Evolutionary conservation across 148 eudicot species (phyloP), one percentile per base, ranked within the genome.

Genomic region (Bassia scoparia): DNA sequence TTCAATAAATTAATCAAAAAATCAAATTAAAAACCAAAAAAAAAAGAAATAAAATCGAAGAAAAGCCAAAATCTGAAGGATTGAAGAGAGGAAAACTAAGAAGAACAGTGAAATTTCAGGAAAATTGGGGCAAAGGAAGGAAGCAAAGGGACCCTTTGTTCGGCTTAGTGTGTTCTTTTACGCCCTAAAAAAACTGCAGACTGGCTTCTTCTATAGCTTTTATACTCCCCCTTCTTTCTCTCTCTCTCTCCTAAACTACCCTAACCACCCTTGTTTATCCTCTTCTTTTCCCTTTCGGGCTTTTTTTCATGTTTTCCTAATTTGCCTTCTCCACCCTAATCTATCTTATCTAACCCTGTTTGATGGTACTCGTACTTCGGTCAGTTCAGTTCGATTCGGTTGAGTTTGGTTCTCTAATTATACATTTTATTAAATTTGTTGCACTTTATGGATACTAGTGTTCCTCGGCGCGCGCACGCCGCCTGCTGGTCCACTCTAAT

Each of bases 91-190:
- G 64, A 58, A 72, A 79, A 66, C 69, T 66, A 23, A 43, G 29
- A 5, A n/a, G n/a, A n/a, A n/a, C 35, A 7, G 2, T 2, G 17
- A 24, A 2, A 34, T n/a, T 12, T 41, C 5, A 20, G 44, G 3
- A 14, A 15, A 31, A 31, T 2, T 10, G 30, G 2, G 30, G 12
- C 16, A 34, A 30, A 16, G 17, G 37, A 31, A 61, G 68, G 75
- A 82, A 56, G 60, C 64, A 18, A 71, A 74, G 73, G 81, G 75
- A 81, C 87, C 85, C 82, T 79, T 75, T 73, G 81, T 83, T 74
- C 83, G 91, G 91, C 90, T 84, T 79, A 78, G 88, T 81, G 80
- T 86, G 77, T 83, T 81, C 87, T 75, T 71, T 86, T 86, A 71
- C 80, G 92, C 96, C 92, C 96, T 88, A 82, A 83, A 66, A 53